Conservation (phyloP, 352 stramenopile species). For the Pythium brachiatum region DNA sequence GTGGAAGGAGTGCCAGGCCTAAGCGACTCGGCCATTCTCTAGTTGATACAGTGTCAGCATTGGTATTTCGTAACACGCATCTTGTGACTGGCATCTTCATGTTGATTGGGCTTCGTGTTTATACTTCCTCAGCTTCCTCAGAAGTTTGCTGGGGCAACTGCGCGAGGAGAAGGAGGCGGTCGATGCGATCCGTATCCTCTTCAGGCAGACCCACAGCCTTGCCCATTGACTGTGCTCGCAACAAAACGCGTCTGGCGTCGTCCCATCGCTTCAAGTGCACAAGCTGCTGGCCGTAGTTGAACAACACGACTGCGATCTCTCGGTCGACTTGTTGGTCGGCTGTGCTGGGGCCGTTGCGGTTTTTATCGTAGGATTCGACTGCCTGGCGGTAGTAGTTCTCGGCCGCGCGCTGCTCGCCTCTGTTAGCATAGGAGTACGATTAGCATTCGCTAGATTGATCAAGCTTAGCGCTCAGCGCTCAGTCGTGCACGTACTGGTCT, state of each 20-base stretch:
- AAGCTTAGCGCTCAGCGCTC: neutral
- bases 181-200: slow-evolving; percentile 18
- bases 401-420: slow-evolving; percentile 30
- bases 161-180: neutral
- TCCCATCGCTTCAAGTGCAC: slow-evolving; percentile 31
- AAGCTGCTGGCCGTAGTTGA: slow-evolving; percentile 34
- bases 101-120: neutral
- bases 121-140: neutral
- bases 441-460: neutral
- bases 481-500: slow-evolving; percentile 34
- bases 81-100: neutral
- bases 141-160: neutral
- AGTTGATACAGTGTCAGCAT: too few species aligned
- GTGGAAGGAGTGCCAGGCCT: slow-evolving; percentile 22
- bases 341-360: neutral
- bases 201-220: slow-evolving; percentile 4
- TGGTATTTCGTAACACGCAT: neutral
- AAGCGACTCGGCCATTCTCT: neutral
- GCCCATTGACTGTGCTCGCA: slow-evolving; percentile 5
- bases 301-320: slow-evolving; percentile 30
- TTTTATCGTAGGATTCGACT: slow-evolving; percentile 29
- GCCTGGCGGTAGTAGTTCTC: slow-evolving; percentile 46
- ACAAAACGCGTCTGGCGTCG: slow-evolving; percentile 20
- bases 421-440: neutral
- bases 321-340: slow-evolving; percentile 24